A percentile compares a stretch with the other conserved stretches of the same genome.
phyloP scores from a whole-genome alignment of 2,329 filamentous ascomycete genomes.

The Cladophialophora chaetospira region DNA sequence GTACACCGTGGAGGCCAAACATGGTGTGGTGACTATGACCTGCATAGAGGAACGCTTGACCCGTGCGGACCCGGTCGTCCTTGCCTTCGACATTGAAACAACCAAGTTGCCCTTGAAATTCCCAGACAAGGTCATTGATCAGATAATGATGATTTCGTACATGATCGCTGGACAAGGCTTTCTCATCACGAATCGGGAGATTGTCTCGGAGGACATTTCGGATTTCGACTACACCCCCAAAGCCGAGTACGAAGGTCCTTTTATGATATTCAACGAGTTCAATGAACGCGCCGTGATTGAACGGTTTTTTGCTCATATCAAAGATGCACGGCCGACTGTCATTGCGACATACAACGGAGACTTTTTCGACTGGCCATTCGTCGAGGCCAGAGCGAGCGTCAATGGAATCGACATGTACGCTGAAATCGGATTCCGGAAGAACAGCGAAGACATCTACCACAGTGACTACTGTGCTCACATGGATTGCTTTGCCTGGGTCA shows the following conservation, averaged over 20 bases:
- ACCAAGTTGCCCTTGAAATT: slow-evolving; percentile 96
- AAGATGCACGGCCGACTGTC: slow-evolving; percentile 89
- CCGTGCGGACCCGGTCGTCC: slow-evolving; percentile 92
- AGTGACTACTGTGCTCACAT: slow-evolving; percentile 96
- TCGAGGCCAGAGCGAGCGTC: slow-evolving; percentile 88
- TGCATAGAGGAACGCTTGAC: slow-evolving; percentile 85
- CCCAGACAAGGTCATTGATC: slow-evolving; percentile 89
- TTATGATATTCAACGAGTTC: slow-evolving; percentile 98
- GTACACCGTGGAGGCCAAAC: slow-evolving; percentile 94
- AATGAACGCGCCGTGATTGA: slow-evolving; percentile 87
- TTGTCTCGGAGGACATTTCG: slow-evolving; percentile 93
- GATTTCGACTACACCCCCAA: slow-evolving; percentile 99
- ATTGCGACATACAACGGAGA: slow-evolving; percentile 99
- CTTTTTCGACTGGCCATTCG: slow-evolving; percentile 99
- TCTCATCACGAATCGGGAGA: slow-evolving; percentile 95
- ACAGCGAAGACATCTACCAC: slow-evolving; percentile 93
- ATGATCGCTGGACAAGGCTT: slow-evolving; percentile 99
- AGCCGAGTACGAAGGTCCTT: slow-evolving; percentile 90
- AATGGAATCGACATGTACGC: slow-evolving; percentile 99
- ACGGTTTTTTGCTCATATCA: slow-evolving; percentile 92
- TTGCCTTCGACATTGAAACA: slow-evolving; percentile 99
- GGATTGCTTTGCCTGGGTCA: slow-evolving; percentile 99
- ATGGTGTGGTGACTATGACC: slow-evolving; percentile 79
- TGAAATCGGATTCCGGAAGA: slow-evolving; percentile 95
- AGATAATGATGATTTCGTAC: slow-evolving; percentile 99